phyloP scores from a whole-genome alignment of 139 green algal species.

The Closterium sp. region DNA sequence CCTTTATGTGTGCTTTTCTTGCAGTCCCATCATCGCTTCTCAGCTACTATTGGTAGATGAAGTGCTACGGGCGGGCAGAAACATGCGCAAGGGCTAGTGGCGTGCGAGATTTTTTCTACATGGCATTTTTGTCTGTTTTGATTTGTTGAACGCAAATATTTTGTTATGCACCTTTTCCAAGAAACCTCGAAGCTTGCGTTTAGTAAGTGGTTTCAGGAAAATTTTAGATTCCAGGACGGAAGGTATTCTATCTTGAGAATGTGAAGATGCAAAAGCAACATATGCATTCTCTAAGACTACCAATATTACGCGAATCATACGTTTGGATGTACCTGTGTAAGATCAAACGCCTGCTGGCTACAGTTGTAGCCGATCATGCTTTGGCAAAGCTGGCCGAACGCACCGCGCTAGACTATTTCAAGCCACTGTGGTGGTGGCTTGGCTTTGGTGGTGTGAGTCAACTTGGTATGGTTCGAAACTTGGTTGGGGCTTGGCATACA shows the following conservation, averaged over 20 bases:
- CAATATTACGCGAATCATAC: too few relatives aligned
- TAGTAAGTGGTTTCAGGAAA: too few relatives aligned
- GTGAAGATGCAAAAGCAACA: too few relatives aligned
- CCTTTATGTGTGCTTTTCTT: neutral
- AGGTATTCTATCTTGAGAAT: too few relatives aligned
- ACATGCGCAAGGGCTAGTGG: slow-evolving; percentile 75
- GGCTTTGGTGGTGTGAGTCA: neutral
- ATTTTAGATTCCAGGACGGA: too few relatives aligned
- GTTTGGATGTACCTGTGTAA: too few relatives aligned
- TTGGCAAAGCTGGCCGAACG: neutral
- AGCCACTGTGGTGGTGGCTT: neutral
- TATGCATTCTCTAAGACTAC: too few relatives aligned
- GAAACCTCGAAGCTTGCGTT: too few relatives aligned
- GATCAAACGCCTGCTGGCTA: too few relatives aligned
- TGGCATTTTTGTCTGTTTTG: neutral
- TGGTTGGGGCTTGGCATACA: neutral
- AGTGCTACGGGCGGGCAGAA: slow-evolving; percentile 93
- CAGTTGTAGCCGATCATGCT: neutral
- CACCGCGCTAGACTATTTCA: neutral
- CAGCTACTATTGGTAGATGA: slow-evolving; percentile 98
- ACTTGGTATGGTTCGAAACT: neutral
- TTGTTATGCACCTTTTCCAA: too few relatives aligned
- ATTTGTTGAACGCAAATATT: too few relatives aligned
- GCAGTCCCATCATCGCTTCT: slow-evolving; percentile 79
- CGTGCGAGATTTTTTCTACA: neutral